These are phyloP conservation scores for Hypoxylon sp. DNA, from an alignment of 2,329 filamentous ascomycete genomes.

Conservation along the genomic window DNA sequence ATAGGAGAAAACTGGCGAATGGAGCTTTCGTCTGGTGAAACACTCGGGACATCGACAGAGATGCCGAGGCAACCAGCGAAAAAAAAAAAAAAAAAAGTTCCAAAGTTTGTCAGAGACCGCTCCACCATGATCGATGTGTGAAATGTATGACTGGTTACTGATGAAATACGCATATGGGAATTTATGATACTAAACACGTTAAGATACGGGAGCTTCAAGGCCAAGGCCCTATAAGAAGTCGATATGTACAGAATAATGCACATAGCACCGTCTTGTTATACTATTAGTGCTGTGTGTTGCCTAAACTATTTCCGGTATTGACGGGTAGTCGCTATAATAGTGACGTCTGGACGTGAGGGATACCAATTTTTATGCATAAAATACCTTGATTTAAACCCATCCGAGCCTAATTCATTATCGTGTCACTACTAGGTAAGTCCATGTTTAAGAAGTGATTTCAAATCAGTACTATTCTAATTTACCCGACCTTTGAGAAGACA, in stretches of 20 bases:
- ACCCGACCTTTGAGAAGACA: background rate
- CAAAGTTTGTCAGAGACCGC: constrained; percentile 14
- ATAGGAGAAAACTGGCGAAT: background rate
- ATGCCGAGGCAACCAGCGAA: constrained; percentile 11
- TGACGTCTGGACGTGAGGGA: constrained; percentile 6
- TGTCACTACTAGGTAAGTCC: constrained; percentile 11
- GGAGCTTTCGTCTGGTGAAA: background rate
- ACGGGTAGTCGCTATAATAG: constrained; percentile 8
- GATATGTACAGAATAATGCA: constrained; percentile 16
- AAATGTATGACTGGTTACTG: background rate
- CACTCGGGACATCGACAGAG: constrained; percentile 1
- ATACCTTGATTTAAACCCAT: constrained; percentile 14
- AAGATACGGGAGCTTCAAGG: background rate
- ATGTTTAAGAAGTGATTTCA: constrained; percentile 8
- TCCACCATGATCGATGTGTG: constrained; percentile 5
- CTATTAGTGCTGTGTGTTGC: background rate
- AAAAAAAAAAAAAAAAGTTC: background rate
- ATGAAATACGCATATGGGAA: no score
- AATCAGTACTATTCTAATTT: no score
- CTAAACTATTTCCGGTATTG: constrained; percentile 29
- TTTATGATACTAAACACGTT: constrained; percentile 1
- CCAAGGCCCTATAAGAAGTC: constrained; percentile 7
- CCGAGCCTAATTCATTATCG: constrained; percentile 20
- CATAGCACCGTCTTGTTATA: constrained; percentile 17
- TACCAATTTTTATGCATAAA: constrained; percentile 19